These are phyloP conservation scores for Aspergillus jensenii DNA, from an alignment of 2,329 filamentous ascomycete genomes.

Conservation along the genomic window DNA sequence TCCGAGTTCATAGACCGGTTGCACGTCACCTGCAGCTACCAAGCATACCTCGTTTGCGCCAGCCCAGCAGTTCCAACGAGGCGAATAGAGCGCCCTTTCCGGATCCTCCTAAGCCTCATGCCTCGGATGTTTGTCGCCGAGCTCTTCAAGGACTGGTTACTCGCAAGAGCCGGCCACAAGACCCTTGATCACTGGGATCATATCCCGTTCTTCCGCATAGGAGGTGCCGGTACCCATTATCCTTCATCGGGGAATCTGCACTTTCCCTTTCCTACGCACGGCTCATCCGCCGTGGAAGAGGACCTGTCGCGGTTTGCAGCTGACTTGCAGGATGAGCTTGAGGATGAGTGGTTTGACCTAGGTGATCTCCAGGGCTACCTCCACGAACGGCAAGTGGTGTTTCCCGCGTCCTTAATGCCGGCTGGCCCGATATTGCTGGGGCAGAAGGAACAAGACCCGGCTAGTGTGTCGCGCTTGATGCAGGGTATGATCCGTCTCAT, in stretches of 20 bases:
- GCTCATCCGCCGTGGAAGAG: slow-evolving; percentile 15
- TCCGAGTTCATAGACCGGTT: slow-evolving; percentile 19
- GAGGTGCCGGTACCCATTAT: slow-evolving; percentile 26
- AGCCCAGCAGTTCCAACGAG: slow-evolving; percentile 15
- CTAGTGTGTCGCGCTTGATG: slow-evolving; percentile 18
- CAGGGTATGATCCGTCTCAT: slow-evolving; percentile 10
- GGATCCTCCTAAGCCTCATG: slow-evolving; percentile 23
- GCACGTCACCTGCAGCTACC: slow-evolving; percentile 21
- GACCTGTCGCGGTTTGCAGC: slow-evolving; percentile 13
- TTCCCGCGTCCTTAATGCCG: slow-evolving; percentile 10
- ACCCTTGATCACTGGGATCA: slow-evolving; percentile 21
- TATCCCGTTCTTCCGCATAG: slow-evolving; percentile 26
- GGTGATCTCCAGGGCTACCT: slow-evolving; percentile 24
- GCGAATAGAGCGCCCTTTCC: slow-evolving; percentile 20
- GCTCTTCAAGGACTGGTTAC: slow-evolving; percentile 20
- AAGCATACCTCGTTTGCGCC: slow-evolving; percentile 17
- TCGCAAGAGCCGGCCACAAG: slow-evolving; percentile 16
- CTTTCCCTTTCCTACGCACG: slow-evolving; percentile 4
- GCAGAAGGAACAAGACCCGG: neutral
- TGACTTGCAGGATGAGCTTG: slow-evolving; percentile 15
- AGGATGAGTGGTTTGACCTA: slow-evolving; percentile 27
- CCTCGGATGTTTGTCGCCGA: slow-evolving; percentile 14
- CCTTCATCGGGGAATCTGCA: slow-evolving; percentile 1
- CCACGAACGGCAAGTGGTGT: slow-evolving; percentile 15
- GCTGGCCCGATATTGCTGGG: neutral